These are phyloP conservation scores for Viola pubescens DNA, from an alignment of 441 rosid species.

Conservation along the genomic window DNA sequence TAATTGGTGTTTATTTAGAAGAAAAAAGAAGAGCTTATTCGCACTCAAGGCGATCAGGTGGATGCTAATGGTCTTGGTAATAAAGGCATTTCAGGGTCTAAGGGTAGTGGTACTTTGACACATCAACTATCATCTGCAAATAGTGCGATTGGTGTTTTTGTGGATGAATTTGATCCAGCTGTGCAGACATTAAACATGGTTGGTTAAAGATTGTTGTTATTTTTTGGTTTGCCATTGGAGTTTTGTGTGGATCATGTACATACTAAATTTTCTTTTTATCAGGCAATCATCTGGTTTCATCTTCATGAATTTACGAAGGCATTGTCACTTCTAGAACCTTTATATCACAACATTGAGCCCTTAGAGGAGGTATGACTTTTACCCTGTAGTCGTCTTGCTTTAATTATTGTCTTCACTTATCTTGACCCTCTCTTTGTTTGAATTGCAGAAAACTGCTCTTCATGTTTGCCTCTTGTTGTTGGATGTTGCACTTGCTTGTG, in stretches of 20 bases:
- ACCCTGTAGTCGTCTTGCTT: slow-evolving; percentile 7
- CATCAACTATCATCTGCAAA: slow-evolving; percentile 33
- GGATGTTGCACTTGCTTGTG: slow-evolving; percentile 81
- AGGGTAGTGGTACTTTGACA: slow-evolving; percentile 36
- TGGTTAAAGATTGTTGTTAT: slow-evolving; percentile 20
- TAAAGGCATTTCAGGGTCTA: slow-evolving; percentile 39
- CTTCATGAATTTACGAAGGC: slow-evolving; percentile 79
- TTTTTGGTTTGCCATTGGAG: slow-evolving; percentile 8
- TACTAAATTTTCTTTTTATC: slow-evolving; percentile 19
- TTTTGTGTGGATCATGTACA: slow-evolving; percentile 13
- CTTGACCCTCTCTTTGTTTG: slow-evolving; percentile 19
- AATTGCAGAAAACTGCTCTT: slow-evolving; percentile 77
- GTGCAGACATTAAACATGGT: slow-evolving; percentile 74
- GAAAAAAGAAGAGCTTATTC: slow-evolving; percentile 65
- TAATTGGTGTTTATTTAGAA: slow-evolving; percentile 36
- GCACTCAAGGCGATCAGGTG: slow-evolving; percentile 51
- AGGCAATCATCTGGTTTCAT: slow-evolving; percentile 96
- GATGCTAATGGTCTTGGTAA: slow-evolving; percentile 43
- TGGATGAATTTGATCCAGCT: slow-evolving; percentile 67
- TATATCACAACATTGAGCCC: slow-evolving; percentile 69
- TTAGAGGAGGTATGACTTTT: slow-evolving; percentile 75
- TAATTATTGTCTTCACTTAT: slow-evolving; percentile 8
- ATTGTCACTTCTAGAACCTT: slow-evolving; percentile 68
- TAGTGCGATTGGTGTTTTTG: slow-evolving; percentile 34
- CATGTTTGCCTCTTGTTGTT: slow-evolving; percentile 78